Evolutionary conservation across 306 rosid genomes (phyloP).

Genomic region (Fagus sylvatica): DNA sequence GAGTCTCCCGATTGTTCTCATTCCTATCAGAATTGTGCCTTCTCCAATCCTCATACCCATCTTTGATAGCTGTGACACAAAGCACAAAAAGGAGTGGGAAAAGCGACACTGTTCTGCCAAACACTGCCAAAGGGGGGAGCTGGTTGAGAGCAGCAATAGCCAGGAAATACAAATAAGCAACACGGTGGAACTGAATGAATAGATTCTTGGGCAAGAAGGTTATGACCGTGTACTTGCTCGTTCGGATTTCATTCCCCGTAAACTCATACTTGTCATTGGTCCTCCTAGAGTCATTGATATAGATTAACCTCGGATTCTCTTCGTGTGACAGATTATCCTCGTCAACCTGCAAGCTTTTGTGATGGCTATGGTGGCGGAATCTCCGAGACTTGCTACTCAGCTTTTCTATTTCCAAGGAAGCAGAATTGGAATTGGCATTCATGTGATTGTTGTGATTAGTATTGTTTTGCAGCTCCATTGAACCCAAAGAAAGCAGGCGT

Average conservation of each 20-base stretch:
- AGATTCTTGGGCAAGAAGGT: conserved; percentile 91
- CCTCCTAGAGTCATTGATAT: conserved; percentile 70
- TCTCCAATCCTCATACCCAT: conserved; percentile 97
- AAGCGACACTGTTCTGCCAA: conserved; percentile 89
- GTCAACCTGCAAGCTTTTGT: conserved; percentile 64
- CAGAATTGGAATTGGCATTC: conserved; percentile 5
- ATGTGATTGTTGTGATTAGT: not conserved
- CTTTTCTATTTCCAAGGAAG: conserved; percentile 44
- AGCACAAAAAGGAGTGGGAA: conserved; percentile 87
- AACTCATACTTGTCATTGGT: conserved; percentile 91
- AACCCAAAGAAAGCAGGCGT: conserved; percentile 56
- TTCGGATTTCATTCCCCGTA: conserved; percentile 81
- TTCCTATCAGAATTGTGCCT: conserved; percentile 86
- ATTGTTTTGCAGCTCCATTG: conserved; percentile 65
- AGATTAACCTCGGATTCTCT: conserved; percentile 72
- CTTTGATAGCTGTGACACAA: conserved; percentile 90
- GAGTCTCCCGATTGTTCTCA: conserved; percentile 81
- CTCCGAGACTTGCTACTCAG: conserved; percentile 51
- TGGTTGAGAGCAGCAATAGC: conserved; percentile 94
- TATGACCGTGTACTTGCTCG: conserved; percentile 76
- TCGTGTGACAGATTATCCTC: conserved; percentile 46
- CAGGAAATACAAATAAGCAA: conserved; percentile 91
- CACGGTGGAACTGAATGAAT: conserved; percentile 90
- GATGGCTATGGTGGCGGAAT: conserved; percentile 55
- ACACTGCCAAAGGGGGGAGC: conserved; percentile 97